Base-by-base conservation (phyloP, 192 early-diverging fungal species). In the Mycoemilia scoparia region DNA sequence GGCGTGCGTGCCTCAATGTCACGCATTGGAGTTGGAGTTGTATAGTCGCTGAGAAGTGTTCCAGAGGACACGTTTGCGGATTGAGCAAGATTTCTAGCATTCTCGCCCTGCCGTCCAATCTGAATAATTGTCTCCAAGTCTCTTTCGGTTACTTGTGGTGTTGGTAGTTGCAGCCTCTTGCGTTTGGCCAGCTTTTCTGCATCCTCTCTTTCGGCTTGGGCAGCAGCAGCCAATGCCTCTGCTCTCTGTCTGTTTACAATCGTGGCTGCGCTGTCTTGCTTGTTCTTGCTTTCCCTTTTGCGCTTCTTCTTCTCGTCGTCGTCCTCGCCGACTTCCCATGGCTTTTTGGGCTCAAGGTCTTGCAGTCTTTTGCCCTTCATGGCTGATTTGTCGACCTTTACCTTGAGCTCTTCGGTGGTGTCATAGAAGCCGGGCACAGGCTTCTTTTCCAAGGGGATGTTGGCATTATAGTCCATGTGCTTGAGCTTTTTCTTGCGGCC, bases 71-170 rank as follows among this genome's bases (percentile, higher is more conserved):
- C 60, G 17, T 61, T 38, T 40, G 29, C 57, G 56, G 61, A 73
- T 12, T 51, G 57, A 2, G 88, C 79, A 21, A 88, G 53, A 8
- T 70, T 64, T 32, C 69, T 71, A 6, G 81, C 76, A 28, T 69
- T 69, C 38, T 84, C 76, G 14, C 81, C 80, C 32, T 77, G 74
- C 34, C 73, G 69, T 3, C 89, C 87, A 21, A 93, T 70, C 54
- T 90, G 89, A 15, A 87, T 79, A 34, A 93, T 80, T 26, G 81
- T 79, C 21, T 91, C 90, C 19, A 98, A 49, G 51, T 98, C 93
- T 5, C 59, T 58, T 38, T 92, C 86, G 26, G 74, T 70, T 5
- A 98, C 79, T 61, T 93, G 90, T 15, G 93, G 93, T 0, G 80
- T 54, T 7, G 93, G 93, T 19, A 98, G 66, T 21, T 75, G 60